Percentiles rank a stretch among this genome's conserved stretches.
Evolutionary conservation across 495 filamentous ascomycete species (phyloP).

Genomic region (Trichoderma orchidacearum): DNA sequence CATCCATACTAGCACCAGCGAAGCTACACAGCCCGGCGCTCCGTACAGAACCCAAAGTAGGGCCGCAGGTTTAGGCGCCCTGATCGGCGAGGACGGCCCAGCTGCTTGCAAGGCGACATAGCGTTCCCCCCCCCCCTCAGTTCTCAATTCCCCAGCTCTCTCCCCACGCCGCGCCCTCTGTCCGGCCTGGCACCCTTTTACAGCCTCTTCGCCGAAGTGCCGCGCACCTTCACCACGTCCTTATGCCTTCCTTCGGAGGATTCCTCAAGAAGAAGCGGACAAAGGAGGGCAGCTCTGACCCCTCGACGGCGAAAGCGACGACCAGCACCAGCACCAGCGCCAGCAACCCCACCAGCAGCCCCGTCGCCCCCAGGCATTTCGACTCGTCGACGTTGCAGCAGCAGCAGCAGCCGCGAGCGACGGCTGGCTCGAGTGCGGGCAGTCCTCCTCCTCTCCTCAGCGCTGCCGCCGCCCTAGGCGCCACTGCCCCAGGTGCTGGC

Average conservation of each 20-base stretch:
- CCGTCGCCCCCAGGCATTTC: constrained; percentile 8
- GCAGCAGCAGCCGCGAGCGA: background rate
- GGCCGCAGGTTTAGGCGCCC: too few relatives aligned
- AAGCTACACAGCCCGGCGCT: too few relatives aligned
- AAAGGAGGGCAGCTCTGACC: constrained; percentile 52
- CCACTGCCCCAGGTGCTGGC: background rate
- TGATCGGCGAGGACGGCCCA: background rate
- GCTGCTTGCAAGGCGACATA: background rate
- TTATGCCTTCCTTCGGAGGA: constrained; percentile 69
- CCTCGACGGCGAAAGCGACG: constrained; percentile 21
- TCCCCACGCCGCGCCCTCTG: too few relatives aligned
- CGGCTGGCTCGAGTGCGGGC: background rate
- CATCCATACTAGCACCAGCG: background rate
- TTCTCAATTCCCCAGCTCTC: background rate
- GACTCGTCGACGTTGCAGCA: constrained; percentile 7
- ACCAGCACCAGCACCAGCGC: constrained; percentile 6
- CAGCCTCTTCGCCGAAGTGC: background rate
- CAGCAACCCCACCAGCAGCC: constrained; percentile 2
- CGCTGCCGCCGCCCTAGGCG: too few relatives aligned
- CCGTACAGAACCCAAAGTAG: too few relatives aligned
- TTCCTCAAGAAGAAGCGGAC: constrained; percentile 91
- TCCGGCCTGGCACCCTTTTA: background rate
- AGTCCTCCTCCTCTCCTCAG: too few relatives aligned
- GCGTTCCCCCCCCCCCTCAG: background rate
- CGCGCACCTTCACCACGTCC: background rate